Evolutionary conservation across 495 filamentous ascomycete species (phyloP), one percentile per base, ranked within the genome.

Genomic region (Aspergillus carlsbadensis): DNA sequence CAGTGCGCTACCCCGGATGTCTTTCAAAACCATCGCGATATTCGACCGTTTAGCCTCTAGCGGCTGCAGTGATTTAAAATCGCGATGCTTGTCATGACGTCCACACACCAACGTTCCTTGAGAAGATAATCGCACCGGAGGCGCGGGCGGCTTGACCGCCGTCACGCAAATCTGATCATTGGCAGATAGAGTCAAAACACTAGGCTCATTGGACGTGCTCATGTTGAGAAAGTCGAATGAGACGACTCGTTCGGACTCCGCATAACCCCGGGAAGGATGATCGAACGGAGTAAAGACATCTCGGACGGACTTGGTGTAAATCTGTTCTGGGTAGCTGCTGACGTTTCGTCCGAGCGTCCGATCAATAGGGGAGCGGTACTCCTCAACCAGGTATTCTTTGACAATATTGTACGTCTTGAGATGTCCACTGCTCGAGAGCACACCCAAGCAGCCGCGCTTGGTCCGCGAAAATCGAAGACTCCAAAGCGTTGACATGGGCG

Each of bases 171-270:
- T 78, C 3, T 75, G 68, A n/a, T 87, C 85, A 65, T 84, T 84
- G 5, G 84, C 85, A 42, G 86, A 80, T 14, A 92, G 71, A 5
- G 86, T 84, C 57, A 96, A 73, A 33, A 84, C 78, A 44, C 84
- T 82, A 18, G 88, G 84, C 45, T 85, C 85, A 39, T 85, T 71
- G 8, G 81, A 72, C 2, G 78, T 42, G 72, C 81, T 85, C 71
- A 77, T 81, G 65, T 63, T 89, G 51, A 95, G 77, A 77, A 91
- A 96, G 64, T 97, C 92, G 67, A 96, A 96, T 1, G 88, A 88
- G 0, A 94, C 87, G 29, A 96, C 83, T 14, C 86, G 81, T 39
- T 87, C 79, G 10, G 81, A 75, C 70, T 85, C 73, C 64, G 78
- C 52, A 68, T 70, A 73, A 0, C 78, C 61, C 31, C 78, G 68